Percentiles rank a stretch among this genome's conserved stretches.
Conservation (phyloP, 1,284 basidiomycete genomes). For the Megacollybia platyphylla region DNA sequence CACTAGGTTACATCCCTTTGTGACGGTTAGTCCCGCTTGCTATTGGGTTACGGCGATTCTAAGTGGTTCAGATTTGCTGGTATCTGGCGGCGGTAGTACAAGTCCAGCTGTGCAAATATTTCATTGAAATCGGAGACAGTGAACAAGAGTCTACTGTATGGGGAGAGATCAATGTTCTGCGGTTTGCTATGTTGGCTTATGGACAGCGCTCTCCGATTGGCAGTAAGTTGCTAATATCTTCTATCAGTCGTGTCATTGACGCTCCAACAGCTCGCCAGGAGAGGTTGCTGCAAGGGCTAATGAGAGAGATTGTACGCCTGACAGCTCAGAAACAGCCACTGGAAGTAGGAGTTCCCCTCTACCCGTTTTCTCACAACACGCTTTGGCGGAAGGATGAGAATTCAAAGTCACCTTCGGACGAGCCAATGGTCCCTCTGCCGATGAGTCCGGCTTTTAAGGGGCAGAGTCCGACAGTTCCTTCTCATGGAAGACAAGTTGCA, state of each 20-base stretch:
- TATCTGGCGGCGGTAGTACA: conserved; percentile 77
- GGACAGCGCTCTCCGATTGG: conserved; percentile 71
- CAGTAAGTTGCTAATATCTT: conserved; percentile 31
- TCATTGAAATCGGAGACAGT: conserved; percentile 62
- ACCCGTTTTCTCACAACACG: conserved; percentile 61
- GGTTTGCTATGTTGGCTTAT: conserved; percentile 72
- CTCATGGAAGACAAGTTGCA: neutral
- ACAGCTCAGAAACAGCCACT: conserved; percentile 67
- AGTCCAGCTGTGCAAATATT: conserved; percentile 72
- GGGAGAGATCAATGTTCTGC: conserved; percentile 73
- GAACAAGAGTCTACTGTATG: conserved; percentile 62
- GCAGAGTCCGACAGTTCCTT: neutral
- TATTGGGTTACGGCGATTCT: conserved; percentile 5
- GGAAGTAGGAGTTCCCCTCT: conserved; percentile 65
- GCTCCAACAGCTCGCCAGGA: conserved; percentile 55
- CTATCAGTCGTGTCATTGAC: conserved; percentile 7
- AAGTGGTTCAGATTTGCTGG: conserved; percentile 60
- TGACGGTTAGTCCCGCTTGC: conserved; percentile 38
- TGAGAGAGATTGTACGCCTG: conserved; percentile 73
- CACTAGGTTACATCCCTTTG: conserved; percentile 68
- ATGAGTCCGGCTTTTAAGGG: conserved; percentile 17
- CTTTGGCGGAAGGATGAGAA: conserved; percentile 41
- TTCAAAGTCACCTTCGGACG: conserved; percentile 13
- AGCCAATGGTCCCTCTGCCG: conserved; percentile 25
- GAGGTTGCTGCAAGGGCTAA: conserved; percentile 65